Percentiles rank a stretch among this genome's conserved stretches.
phyloP scores from a whole-genome alignment of 306 rosid genomes.

The Trichosanthes truncata region DNA sequence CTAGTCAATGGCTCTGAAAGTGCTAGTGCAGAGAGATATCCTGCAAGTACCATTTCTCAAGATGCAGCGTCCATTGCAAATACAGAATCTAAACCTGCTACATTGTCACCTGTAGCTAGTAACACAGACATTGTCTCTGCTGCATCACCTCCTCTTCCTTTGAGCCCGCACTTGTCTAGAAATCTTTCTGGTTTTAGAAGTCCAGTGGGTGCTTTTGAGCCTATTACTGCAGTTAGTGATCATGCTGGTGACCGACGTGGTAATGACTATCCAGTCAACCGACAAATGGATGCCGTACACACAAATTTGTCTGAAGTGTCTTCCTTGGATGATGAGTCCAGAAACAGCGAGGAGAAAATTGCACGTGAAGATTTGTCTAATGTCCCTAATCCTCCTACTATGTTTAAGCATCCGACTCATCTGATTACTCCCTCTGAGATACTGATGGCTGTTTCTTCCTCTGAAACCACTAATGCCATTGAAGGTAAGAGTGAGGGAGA shows the following conservation, averaged over 20 bases:
- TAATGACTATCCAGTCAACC: conserved; percentile 59
- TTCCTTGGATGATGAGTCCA: conserved; percentile 39
- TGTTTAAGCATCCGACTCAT: conserved; percentile 91
- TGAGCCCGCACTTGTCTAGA: conserved; percentile 80
- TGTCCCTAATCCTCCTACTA: conserved; percentile 43
- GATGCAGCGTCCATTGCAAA: conserved; percentile 44
- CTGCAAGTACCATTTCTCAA: conserved; percentile 37
- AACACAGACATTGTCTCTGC: conserved; percentile 54
- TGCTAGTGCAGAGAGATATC: conserved; percentile 44
- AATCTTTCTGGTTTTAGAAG: conserved; percentile 73
- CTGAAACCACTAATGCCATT: conserved; percentile 39
- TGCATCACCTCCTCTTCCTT: conserved; percentile 66
- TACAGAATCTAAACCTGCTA: conserved; percentile 47
- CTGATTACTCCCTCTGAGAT: conserved; percentile 83
- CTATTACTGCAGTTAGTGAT: conserved; percentile 28
- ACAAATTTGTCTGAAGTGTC: conserved; percentile 51
- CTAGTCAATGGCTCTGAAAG: conserved; percentile 40
- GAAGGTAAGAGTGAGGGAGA: conserved; percentile 65
- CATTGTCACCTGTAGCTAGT: conserved; percentile 39
- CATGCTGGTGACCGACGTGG: conserved; percentile 53
- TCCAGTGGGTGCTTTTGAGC: conserved; percentile 45
- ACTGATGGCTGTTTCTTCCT: conserved; percentile 58
- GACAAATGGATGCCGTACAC: conserved; percentile 50
- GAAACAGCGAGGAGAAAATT: conserved; percentile 48
- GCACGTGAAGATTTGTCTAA: conserved; percentile 57